Evolutionary conservation across 1,284 basidiomycete species (phyloP), one percentile per base, ranked within the genome.

Genomic region (Microstroma glucosiphilum): DNA sequence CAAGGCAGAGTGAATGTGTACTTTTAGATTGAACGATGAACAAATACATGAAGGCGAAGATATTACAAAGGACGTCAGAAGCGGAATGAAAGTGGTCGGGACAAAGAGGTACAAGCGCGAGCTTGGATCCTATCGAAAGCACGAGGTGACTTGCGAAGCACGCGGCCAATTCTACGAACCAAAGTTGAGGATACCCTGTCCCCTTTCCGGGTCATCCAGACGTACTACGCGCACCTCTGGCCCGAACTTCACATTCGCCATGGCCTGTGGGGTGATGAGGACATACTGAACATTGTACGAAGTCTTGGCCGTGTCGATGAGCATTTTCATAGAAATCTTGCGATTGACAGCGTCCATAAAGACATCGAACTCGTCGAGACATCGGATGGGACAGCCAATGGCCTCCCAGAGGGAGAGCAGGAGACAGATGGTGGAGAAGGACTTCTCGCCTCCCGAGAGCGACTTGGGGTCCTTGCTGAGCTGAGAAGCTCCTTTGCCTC

Each of bases 281-380:
- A 67, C 41, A 42, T 61, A 67, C 55, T 67, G 92, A 75, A 90
- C 92, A 79, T 87, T 86, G 76, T 90, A 86, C 8, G 88, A 88
- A 17, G 86, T 83, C 71, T 88, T 89, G 7, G 91, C 91, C 1
- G 89, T 90, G 43, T 92, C 89, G 70, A 92, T 89, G 48, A 96
- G 89, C 88, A 93, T 90, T 80, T 86, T 88, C 85, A 92, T 91
- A 64, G 89, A 89, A 69, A 94, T 88, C 62, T 87, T 86, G 41
- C 94, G 86, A 78, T 96, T 96, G 62, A 92, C 88, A 25, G 89
- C 88, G 77, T 97, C 93, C 88, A 96, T 91, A 82, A 94, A 96
- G 13, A 96, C 92, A 70, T 96, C 77, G 54, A 68, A 82, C 83
- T 75, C 80, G 88, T 94, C 93, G 40, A 98, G 85, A 75, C 94